These are phyloP conservation scores for Penicillium decumbens DNA, from an alignment of 2,329 filamentous ascomycete species.

Conservation along the genomic window DNA sequence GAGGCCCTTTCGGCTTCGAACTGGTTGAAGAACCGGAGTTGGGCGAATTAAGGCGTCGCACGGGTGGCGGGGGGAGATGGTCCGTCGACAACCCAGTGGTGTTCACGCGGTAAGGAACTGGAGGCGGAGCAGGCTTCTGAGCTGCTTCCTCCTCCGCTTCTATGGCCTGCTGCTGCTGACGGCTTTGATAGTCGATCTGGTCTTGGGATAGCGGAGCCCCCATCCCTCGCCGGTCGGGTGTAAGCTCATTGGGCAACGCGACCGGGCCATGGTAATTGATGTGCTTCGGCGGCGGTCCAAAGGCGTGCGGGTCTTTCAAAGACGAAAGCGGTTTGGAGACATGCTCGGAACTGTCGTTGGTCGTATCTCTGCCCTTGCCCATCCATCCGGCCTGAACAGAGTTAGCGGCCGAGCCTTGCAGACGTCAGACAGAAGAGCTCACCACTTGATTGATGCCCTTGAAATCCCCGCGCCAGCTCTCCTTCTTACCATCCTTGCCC, in stretches of 20 bases:
- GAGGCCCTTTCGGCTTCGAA: constrained; percentile 43
- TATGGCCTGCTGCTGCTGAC: constrained; percentile 27
- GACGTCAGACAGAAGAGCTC: constrained; percentile 20
- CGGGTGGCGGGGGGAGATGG: constrained; percentile 67
- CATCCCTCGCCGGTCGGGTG: constrained; percentile 41
- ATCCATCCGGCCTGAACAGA: constrained; percentile 53
- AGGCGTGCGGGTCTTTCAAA: constrained; percentile 70
- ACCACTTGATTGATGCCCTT: constrained; percentile 56
- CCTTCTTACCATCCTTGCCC: constrained; percentile 49
- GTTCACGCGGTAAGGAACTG: constrained; percentile 64
- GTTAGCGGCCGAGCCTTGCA: constrained; percentile 13
- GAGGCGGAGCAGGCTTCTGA: constrained; percentile 46
- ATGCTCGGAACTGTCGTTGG: constrained; percentile 40
- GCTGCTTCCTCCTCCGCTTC: constrained; percentile 28
- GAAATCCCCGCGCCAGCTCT: constrained; percentile 54
- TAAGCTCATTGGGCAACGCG: constrained; percentile 44
- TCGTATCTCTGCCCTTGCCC: constrained; percentile 49
- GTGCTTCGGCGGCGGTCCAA: constrained; percentile 75
- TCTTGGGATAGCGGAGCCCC: constrained; percentile 43
- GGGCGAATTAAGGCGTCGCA: constrained; percentile 41
- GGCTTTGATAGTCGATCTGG: constrained; percentile 32
- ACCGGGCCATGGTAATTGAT: constrained; percentile 47
- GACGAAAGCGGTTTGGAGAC: constrained; percentile 61
- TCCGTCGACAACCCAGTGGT: constrained; percentile 67
- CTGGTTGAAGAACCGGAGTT: constrained; percentile 23